Conservation (phyloP, 139 green algal species). For the Chlorella sp. region DNA sequence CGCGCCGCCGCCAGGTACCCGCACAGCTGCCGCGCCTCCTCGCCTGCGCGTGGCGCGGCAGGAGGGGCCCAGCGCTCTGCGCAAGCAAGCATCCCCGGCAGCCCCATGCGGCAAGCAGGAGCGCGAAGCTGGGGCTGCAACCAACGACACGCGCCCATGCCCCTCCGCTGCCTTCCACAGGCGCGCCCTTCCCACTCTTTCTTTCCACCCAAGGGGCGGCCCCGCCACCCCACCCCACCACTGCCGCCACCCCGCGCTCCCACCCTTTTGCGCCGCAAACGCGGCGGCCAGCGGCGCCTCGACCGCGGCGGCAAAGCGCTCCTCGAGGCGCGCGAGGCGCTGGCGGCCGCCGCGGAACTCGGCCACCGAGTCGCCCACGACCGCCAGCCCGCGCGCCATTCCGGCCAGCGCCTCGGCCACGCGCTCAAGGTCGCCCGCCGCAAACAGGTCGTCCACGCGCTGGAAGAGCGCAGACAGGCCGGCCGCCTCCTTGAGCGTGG, state of each 20-base stretch:
- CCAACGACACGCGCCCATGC: no score
- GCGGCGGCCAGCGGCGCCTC: conserved; percentile 73
- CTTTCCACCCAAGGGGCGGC: no score
- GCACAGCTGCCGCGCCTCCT: conserved; percentile 42
- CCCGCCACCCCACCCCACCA: no score
- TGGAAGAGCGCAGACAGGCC: conserved; percentile 84
- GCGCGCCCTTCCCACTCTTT: no score
- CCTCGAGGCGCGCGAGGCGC: conserved; percentile 67
- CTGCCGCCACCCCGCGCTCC: background rate
- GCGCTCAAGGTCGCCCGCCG: conserved; percentile 67
- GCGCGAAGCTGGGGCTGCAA: no score
- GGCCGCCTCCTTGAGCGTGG: conserved; percentile 79
- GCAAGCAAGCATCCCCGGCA: no score
- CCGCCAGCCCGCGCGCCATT: conserved; percentile 76
- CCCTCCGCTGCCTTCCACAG: no score
- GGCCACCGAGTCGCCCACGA: conserved; percentile 57
- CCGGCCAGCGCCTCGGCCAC: conserved; percentile 77
- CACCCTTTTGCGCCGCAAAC: conserved; percentile 49
- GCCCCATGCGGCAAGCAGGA: no score
- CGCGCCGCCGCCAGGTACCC: conserved; percentile 62
- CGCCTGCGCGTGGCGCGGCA: conserved; percentile 5
- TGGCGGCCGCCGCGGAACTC: conserved; percentile 38
- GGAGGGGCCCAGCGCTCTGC: no score
- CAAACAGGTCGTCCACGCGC: conserved; percentile 79
- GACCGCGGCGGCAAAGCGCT: conserved; percentile 74